Base-by-base conservation (phyloP, 2,329 filamentous ascomycete genomes). In the Cordyceps sp. region DNA sequence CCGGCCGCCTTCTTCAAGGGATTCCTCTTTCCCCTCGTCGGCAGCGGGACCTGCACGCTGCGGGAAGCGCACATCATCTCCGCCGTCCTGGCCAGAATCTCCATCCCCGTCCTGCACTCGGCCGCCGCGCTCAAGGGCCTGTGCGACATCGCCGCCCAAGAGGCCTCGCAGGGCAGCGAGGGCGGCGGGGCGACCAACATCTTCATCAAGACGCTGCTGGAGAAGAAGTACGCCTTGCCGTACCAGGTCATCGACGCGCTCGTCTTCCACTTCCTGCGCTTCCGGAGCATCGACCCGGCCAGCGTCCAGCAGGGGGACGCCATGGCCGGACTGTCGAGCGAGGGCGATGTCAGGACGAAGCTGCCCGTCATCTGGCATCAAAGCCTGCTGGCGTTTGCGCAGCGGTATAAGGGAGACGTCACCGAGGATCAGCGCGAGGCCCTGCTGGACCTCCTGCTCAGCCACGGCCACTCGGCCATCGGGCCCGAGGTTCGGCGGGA, bases 361-460 rank as follows among this genome's bases (percentile, higher is more conserved):
- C 54, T 96, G 41, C 90, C 92, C 0, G 85, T 98, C 7, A 74
- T 98, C 34, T 98, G 88, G 85, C 90, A 98, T 54, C 88, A 96
- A 59, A 85, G 80, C 44, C 62, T 98, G 20, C 59, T 98, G 33
- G 79, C 83, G 2, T 98, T 98, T 57, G 85, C 90, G 18, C 81
- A 94, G 58, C 69, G 88, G 35, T 98, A 96, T 58, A 77, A 85
- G 48, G 92, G 94, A 43, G 88, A 96, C 53, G 88, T 94, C 44
- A 93, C 85, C 2, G 86, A 94, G 53, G 86, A 94, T 43, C 86
- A 93, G 61, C 67, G 86, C 44, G 88, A 98, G 57, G 82, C 85
- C 1, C 58, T 98, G 31, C 61, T 98, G 6, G 90, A 98, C 57
- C 57, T 98, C 37, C 61, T 98, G 14, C 62, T 93, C 27, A 77